Evolutionary conservation across 352 stramenopile genomes (phyloP).

Genomic region (Globisporangium orthogonon): DNA sequence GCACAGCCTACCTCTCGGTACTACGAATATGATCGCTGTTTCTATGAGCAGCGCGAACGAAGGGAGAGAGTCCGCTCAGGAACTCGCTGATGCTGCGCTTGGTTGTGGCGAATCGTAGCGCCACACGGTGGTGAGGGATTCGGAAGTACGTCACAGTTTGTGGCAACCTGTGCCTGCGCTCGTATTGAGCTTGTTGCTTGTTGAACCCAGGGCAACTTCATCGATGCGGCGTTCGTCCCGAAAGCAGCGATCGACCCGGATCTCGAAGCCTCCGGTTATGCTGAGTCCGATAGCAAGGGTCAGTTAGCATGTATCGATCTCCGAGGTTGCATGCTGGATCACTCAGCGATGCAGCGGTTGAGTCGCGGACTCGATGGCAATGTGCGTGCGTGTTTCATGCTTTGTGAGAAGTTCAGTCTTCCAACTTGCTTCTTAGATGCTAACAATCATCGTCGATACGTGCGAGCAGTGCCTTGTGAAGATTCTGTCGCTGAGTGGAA

Average conservation of each 20-base stretch:
- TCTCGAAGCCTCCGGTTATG: conserved; percentile 5
- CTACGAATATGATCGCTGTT: background rate
- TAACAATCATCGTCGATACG: no score
- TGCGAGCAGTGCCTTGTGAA: conserved; percentile 43
- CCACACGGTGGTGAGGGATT: conserved; percentile 26
- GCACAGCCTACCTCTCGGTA: conserved; percentile 43
- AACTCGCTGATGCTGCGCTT: no score
- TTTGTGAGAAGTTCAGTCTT: no score
- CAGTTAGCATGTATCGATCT: conserved; percentile 29
- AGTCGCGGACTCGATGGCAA: conserved; percentile 40
- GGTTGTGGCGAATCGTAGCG: conserved; percentile 17
- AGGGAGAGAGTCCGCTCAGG: no score
- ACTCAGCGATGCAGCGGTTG: conserved; percentile 33
- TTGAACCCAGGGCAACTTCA: conserved; percentile 23
- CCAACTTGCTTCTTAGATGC: no score
- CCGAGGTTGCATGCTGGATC: conserved; percentile 43
- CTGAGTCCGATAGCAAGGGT: conserved; percentile 1
- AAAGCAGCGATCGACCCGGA: conserved; percentile 3
- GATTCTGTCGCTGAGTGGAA: conserved; percentile 55
- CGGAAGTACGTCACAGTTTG: conserved; percentile 14
- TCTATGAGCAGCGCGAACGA: no score
- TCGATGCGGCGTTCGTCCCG: conserved; percentile 16
- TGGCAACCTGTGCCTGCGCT: background rate
- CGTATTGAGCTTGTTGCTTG: background rate
- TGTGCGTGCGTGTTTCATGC: conserved; percentile 36